Evolutionary conservation across 495 filamentous ascomycete species (phyloP), one percentile per base, ranked within the genome.

Genomic region (Chlorociboria aeruginascens): DNA sequence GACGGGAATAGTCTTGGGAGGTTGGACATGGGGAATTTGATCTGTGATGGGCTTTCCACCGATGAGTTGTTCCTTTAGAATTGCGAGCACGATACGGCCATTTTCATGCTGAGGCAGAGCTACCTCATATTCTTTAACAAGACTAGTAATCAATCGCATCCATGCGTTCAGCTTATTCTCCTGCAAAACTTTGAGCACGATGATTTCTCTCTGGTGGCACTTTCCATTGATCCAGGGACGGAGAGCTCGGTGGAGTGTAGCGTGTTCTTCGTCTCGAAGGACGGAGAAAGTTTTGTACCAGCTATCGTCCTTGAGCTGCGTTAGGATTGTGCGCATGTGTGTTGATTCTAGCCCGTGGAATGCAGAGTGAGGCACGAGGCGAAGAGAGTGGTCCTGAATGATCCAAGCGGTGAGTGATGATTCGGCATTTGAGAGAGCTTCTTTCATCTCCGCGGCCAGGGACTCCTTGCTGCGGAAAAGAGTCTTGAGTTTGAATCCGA

Each of bases 251-350:
- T 40, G n/a, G 14, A 57, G 36, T 2, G 20, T 9, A 7, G 1
- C 17, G 16, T 53, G 28, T 35, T 57, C 54, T 8, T 10, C 9
- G 7, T 37, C 8, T 34, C 34, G 36, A 30, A 57, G 28, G 9
- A 11, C 16, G 7, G 28, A 40, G 39, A 53, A 57, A 6, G 54
- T 57, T 9, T 57, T 50, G 39, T 57, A 57, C 54, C 54, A 57
- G 1, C 35, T 25, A 30, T 53, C 17, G 25, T 36, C 33, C 20
- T 48, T 49, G 11, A 59, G 17, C 63, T 66, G 45, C 67, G 69
- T 54, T 74, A 74, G 46, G 71, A 72, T 55, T 62, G 70, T 43
- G 61, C 72, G 55, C 64, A 76, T 61, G 64, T 72, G 57, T 68
- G 77, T 75, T 37, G 64, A 60, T 51, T 81, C 69, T 28, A 73